Evolutionary conservation across 495 filamentous ascomycete species (phyloP).

Genomic region (Penicillium canescens): DNA sequence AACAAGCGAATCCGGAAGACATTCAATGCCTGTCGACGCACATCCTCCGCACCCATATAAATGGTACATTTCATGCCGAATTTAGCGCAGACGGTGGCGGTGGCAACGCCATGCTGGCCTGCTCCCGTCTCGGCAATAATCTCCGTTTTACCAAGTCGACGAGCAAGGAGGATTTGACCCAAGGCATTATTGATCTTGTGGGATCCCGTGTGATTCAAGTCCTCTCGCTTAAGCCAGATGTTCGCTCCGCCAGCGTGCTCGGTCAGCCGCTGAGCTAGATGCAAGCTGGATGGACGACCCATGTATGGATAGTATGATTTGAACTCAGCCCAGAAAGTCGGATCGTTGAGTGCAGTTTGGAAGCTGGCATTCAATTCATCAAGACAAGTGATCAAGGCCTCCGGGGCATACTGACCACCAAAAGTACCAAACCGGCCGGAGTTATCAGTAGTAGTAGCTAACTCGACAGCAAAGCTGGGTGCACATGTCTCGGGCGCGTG

Average conservation of each 20-base stretch:
- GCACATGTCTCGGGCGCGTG: too few relatives aligned
- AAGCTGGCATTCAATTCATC: constrained; percentile 9
- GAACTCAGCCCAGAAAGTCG: constrained; percentile 14
- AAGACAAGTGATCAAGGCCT: constrained; percentile 2
- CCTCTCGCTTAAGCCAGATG: constrained; percentile 94
- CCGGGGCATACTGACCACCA: constrained; percentile 13
- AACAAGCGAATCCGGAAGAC: constrained; percentile 93
- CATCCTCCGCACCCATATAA: constrained; percentile 94
- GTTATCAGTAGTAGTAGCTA: neutral
- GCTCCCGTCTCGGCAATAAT: constrained; percentile 96
- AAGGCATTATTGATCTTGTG: constrained; percentile 98
- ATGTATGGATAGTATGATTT: constrained; percentile 2
- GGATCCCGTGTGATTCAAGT: constrained; percentile 79
- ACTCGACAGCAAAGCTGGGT: too few relatives aligned
- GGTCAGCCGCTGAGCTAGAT: constrained; percentile 82
- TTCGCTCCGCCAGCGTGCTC: constrained; percentile 84
- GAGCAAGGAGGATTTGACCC: constrained; percentile 82
- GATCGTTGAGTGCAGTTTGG: neutral
- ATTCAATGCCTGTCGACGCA: constrained; percentile 88
- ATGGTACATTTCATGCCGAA: constrained; percentile 94
- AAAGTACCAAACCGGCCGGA: constrained; percentile 4
- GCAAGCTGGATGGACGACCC: constrained; percentile 7
- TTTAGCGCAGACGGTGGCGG: constrained; percentile 89
- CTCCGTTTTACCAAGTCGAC: constrained; percentile 80
- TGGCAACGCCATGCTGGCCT: constrained; percentile 92